phyloP scores from a whole-genome alignment of 331 rosid species.

The Malus hybrid region DNA sequence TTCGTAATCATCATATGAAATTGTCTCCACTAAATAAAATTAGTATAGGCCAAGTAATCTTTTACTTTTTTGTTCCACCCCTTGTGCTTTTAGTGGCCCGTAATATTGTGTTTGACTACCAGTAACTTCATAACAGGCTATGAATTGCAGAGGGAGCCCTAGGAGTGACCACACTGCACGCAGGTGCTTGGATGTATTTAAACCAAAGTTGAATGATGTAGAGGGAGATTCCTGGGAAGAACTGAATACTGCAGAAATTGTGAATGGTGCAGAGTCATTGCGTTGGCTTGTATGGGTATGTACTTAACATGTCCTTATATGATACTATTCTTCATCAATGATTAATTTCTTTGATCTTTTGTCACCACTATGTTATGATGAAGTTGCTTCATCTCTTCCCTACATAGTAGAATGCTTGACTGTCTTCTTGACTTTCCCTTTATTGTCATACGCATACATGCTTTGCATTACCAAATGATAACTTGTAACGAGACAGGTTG shows the following conservation, averaged over 20 bases:
- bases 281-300: conserved; percentile 92
- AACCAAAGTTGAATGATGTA: conserved; percentile 60
- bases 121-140: conserved; percentile 55
- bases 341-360: background rate
- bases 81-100: background rate
- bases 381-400: background rate
- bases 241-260: conserved; percentile 57
- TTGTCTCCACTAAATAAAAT: background rate
- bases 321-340: background rate
- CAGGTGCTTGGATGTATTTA: conserved; percentile 69
- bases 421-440: background rate
- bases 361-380: background rate
- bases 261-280: conserved; percentile 58
- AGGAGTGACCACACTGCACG: conserved; percentile 69
- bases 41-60: background rate
- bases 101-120: conserved; percentile 31
- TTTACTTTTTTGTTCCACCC: background rate
- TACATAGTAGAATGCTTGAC: background rate
- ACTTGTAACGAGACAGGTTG: background rate
- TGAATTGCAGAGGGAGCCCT: conserved; percentile 91
- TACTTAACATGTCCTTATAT: conserved; percentile 3
- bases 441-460: background rate
- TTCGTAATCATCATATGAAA: background rate
- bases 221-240: conserved; percentile 97
- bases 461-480: background rate